Base-by-base conservation (phyloP, 192 early-diverging fungal genomes). In the Podila verticillata region DNA sequence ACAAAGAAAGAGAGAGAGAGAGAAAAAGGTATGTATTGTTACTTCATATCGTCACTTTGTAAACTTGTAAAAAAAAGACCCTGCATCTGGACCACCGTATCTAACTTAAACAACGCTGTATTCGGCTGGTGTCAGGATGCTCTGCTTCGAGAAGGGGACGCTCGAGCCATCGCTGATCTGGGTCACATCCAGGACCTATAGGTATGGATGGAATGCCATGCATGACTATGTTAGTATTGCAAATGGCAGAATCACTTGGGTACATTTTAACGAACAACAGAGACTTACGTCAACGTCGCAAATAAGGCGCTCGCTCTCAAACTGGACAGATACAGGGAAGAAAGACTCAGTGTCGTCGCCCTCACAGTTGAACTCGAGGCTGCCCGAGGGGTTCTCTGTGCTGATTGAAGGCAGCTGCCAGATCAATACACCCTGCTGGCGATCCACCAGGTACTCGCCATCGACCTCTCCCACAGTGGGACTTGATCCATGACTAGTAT, bases 341-440 rank as follows among this genome's bases (percentile, higher is more conserved):
- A 96, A 95, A 7, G 77, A 89, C 39, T 89, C 89, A 24, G 90
- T 88, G 69, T 98, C 92, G 51, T 94, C 92, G 36, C 90, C 91
- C 8, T 86, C 74, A 31, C 94, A 90, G 58, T 79, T 92, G 78
- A 98, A 99, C 64, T 98, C 96, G 34, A 99, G 80, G 19, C 92
- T 89, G 48, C 97, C 96, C 26, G 87, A 89, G 26, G 84, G 81
- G 83, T 95, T 95, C 71, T 85, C 87, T 17, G 84, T 66, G 69
- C 96, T 93, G 66, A 99, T 94, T 26, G 89, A 84, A 44, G 93
- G 88, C 9, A 96, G 64, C 77, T 95, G 92, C 98, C 96, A 99
- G 48, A 96, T 92, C 54, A 99, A 85, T 4, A 85, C 86, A 44
- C 89, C 82, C 5, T 89, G 85, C 36, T 89, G 83, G 48, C 87